Conservation (phyloP, 352 stramenopile species). For the Blastocystis sp. region DNA sequence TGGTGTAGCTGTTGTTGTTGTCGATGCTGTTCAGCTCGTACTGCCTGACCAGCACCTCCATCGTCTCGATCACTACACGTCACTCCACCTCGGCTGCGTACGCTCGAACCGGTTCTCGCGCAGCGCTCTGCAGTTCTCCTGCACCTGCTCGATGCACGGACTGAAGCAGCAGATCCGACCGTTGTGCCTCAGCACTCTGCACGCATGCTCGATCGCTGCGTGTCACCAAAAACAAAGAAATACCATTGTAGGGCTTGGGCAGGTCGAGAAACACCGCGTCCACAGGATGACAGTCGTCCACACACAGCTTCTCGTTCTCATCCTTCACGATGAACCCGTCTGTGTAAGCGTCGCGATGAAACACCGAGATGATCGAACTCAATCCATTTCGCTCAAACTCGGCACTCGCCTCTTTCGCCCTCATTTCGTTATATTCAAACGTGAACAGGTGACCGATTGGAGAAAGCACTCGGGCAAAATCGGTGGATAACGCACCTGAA, state of each 20-base stretch:
- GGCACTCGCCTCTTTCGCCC: slow-evolving; percentile 80
- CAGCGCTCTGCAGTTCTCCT: slow-evolving; percentile 77
- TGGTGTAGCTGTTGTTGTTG: slow-evolving; percentile 57
- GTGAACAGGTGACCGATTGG: slow-evolving; percentile 86
- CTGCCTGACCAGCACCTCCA: slow-evolving; percentile 64
- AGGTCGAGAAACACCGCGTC: slow-evolving; percentile 95
- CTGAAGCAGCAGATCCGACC: slow-evolving; percentile 89
- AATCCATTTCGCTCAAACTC: slow-evolving; percentile 88
- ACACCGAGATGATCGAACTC: slow-evolving; percentile 80
- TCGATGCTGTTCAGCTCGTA: slow-evolving; percentile 61
- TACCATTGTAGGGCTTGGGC: slow-evolving; percentile 83
- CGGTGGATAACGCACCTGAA: slow-evolving; percentile 77
- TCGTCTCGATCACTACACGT: slow-evolving; percentile 63
- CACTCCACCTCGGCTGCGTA: neutral
- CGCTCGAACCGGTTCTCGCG: slow-evolving; percentile 74
- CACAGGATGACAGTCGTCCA: slow-evolving; percentile 65
- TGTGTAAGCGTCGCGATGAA: slow-evolving; percentile 88
- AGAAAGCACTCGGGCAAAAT: slow-evolving; percentile 77
- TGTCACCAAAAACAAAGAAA: neutral
- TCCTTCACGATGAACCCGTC: slow-evolving; percentile 69
- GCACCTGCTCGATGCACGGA: slow-evolving; percentile 97
- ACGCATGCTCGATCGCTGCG: slow-evolving; percentile 82
- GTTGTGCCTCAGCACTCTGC: slow-evolving; percentile 82
- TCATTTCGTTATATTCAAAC: slow-evolving; percentile 93
- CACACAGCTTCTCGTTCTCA: slow-evolving; percentile 54